phyloP scores from a whole-genome alignment of 192 early-diverging fungal species.

The Podila verticillata region DNA sequence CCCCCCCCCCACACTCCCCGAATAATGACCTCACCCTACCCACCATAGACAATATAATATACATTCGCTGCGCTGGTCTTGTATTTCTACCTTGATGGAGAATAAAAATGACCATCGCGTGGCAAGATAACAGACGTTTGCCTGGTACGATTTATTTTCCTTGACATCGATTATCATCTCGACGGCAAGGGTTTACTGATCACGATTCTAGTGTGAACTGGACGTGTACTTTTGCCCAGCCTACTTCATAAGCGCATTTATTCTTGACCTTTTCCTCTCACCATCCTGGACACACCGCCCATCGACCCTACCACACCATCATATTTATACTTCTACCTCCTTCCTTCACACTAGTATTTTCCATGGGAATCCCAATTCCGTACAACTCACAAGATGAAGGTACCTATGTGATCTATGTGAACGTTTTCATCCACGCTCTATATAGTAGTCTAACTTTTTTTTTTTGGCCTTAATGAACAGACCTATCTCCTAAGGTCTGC shows the following conservation, averaged over 20 bases:
- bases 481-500: conserved; percentile 5
- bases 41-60: background rate
- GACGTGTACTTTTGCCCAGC: too few species aligned
- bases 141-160: too few species aligned
- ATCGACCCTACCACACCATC: too few species aligned
- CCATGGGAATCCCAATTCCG: conserved; percentile 22
- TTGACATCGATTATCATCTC: too few species aligned
- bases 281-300: too few species aligned
- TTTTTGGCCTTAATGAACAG: too few species aligned
- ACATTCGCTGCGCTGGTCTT: background rate
- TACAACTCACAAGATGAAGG: conserved; percentile 4
- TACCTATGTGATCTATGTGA: background rate
- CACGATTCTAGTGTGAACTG: too few species aligned
- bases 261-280: too few species aligned
- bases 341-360: background rate
- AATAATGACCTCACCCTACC: conserved; percentile 4
- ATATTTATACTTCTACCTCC: too few species aligned
- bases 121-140: too few species aligned
- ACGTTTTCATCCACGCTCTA: background rate
- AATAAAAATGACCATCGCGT: background rate
- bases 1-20: background rate
- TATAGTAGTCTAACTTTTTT: background rate
- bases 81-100: background rate
- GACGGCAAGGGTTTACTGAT: too few species aligned
- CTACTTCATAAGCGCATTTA: too few species aligned